Conservation (phyloP, 176 grass and related monocot species). For the Musa itinerans region DNA sequence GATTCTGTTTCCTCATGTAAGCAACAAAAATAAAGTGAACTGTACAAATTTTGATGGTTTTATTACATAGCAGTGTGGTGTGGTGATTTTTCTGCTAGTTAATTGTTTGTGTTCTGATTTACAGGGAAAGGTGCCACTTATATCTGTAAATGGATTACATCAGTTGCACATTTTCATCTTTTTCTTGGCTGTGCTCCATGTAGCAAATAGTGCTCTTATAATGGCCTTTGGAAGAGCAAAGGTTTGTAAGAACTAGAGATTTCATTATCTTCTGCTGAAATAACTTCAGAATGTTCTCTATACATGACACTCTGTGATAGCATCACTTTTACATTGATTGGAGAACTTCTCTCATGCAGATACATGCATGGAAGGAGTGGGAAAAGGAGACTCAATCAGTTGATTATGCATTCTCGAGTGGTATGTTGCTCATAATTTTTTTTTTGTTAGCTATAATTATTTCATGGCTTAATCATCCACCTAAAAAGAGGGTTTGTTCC, state of each 20-base stretch:
- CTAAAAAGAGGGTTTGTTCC: no score
- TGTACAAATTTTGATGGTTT: background rate
- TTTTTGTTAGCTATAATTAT: background rate
- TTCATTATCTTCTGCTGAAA: background rate
- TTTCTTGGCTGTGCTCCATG: constrained; percentile 83
- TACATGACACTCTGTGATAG: background rate
- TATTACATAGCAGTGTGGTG: background rate
- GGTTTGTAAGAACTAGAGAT: constrained; percentile 23
- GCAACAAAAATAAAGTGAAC: background rate
- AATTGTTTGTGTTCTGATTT: background rate
- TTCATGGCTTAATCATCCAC: background rate
- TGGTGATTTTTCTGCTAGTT: background rate
- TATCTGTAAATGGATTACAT: constrained; percentile 56
- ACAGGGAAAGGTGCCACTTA: constrained; percentile 69
- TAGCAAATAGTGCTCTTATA: constrained; percentile 51
- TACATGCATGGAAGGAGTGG: constrained; percentile 77
- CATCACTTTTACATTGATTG: background rate
- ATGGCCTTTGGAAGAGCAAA: constrained; percentile 80
- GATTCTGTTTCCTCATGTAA: background rate
- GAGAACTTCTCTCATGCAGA: constrained; percentile 37
- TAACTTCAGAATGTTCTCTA: background rate
- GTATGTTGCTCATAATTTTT: constrained; percentile 18
- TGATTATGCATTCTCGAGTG: constrained; percentile 50
- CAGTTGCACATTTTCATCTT: constrained; percentile 87
- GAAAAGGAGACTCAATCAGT: constrained; percentile 57